A percentile compares a stretch with the other conserved stretches of the same genome.
Evolutionary conservation across 2,329 filamentous ascomycete genomes (phyloP).

Genomic region (Trichoderma sp.): DNA sequence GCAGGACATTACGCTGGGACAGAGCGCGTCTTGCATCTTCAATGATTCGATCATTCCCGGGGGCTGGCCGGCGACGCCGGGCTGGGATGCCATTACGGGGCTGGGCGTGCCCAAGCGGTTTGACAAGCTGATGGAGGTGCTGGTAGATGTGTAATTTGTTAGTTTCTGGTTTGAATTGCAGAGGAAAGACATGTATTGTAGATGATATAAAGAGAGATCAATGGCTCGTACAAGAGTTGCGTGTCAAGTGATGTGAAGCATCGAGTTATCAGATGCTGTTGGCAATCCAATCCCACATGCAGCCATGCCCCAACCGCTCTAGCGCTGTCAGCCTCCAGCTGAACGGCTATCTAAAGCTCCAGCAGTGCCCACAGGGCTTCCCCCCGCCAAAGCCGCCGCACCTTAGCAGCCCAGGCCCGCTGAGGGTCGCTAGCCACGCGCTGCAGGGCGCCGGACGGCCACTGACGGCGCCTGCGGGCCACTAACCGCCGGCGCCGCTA

Average conservation of each 20-base stretch:
- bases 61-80: conserved; percentile 50
- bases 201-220: neutral
- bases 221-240: too few species aligned
- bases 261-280: too few species aligned
- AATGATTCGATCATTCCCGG: conserved; percentile 36
- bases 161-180: neutral
- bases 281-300: neutral
- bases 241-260: too few species aligned
- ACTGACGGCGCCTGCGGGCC: neutral
- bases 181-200: neutral
- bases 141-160: conserved; percentile 30
- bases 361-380: neutral
- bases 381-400: neutral
- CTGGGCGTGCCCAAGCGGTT: conserved; percentile 52
- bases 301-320: conserved; percentile 5
- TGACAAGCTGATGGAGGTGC: conserved; percentile 41
- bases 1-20: conserved; percentile 47
- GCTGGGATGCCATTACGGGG: conserved; percentile 55
- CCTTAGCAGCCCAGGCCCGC: conserved; percentile 9
- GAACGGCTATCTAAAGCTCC: neutral
- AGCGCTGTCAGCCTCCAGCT: neutral
- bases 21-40: conserved; percentile 47
- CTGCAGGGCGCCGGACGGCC: conserved; percentile 11
- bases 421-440: conserved; percentile 23
- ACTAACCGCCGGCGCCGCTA: conserved; percentile 12